Percentiles rank a stretch among this genome's conserved stretches.
These are phyloP conservation scores for Diaporthe helianthi DNA, from an alignment of 2,329 filamentous ascomycete species.

Conservation along the genomic window DNA sequence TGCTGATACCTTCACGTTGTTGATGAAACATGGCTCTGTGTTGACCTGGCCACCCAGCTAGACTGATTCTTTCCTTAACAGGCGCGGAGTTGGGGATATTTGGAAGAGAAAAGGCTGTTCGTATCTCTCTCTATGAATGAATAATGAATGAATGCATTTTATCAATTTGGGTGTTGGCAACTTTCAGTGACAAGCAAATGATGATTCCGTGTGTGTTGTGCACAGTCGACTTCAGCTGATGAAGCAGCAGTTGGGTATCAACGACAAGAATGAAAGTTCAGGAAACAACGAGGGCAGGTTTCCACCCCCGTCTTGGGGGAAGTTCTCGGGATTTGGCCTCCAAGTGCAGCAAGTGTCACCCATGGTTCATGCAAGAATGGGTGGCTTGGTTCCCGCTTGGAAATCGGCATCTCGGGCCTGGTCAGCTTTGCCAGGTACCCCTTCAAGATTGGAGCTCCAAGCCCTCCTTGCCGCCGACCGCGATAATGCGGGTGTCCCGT, in stretches of 20 bases:
- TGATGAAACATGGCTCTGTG: slow-evolving; percentile 15
- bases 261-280: not conserved
- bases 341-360: not conserved
- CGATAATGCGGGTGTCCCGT: not conserved
- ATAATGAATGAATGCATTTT: not conserved
- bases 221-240: not conserved
- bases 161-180: not conserved
- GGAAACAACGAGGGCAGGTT: not conserved
- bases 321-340: not conserved
- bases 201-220: not conserved
- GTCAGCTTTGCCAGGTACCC: not conserved
- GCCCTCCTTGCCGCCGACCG: not conserved
- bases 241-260: slow-evolving; percentile 4
- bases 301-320: too few relatives aligned
- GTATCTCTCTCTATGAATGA: too few relatives aligned
- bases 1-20: slow-evolving; percentile 4
- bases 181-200: not conserved
- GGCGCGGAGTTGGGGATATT: slow-evolving; percentile 14
- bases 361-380: not conserved
- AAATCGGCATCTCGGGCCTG: too few relatives aligned
- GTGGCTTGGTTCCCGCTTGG: too few relatives aligned
- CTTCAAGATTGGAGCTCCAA: not conserved
- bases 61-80: slow-evolving; percentile 26
- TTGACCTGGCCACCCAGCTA: slow-evolving; percentile 20
- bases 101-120: not conserved